A percentile compares a stretch with the other conserved stretches of the same genome.
These are phyloP conservation scores for Fraxinus paxiana DNA, from an alignment of 305 asterid species.

Conservation along the genomic window DNA sequence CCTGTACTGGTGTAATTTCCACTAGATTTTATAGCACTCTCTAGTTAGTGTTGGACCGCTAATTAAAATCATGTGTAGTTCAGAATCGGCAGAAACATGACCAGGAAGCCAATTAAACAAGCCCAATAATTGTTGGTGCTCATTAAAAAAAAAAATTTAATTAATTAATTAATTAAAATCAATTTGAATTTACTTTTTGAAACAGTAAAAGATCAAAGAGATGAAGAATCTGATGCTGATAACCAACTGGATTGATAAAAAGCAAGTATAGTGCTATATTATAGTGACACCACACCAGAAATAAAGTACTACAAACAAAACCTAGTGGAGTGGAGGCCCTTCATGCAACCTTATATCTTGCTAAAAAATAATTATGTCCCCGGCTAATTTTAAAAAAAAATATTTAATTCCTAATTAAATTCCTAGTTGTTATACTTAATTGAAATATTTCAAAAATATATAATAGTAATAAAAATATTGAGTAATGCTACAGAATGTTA, in stretches of 20 bases:
- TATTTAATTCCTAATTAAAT: background rate
- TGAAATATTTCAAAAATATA: background rate
- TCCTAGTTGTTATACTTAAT: background rate
- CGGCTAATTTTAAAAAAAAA: background rate
- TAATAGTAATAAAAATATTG: background rate
- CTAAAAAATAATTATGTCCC: background rate
- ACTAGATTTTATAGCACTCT: too few species aligned
- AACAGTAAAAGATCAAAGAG: background rate
- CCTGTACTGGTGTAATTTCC: too few species aligned
- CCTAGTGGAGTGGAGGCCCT: constrained; percentile 17
- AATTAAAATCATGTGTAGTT: background rate
- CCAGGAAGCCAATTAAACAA: background rate
- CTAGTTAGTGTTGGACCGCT: too few species aligned
- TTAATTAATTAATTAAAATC: background rate
- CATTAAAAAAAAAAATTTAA: background rate
- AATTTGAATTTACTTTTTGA: background rate
- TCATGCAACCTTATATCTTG: background rate
- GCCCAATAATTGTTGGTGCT: background rate
- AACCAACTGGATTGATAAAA: constrained; percentile 7
- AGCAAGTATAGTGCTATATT: constrained; percentile 15
- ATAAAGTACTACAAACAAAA: constrained; percentile 9
- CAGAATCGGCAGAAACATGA: background rate
- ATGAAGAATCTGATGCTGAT: constrained; percentile 34
- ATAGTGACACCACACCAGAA: constrained; percentile 32
- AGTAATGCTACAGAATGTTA: too few species aligned